Evolutionary conservation across 1,284 basidiomycete species (phyloP).

Genomic region (Cryptococcus wingfieldii): DNA sequence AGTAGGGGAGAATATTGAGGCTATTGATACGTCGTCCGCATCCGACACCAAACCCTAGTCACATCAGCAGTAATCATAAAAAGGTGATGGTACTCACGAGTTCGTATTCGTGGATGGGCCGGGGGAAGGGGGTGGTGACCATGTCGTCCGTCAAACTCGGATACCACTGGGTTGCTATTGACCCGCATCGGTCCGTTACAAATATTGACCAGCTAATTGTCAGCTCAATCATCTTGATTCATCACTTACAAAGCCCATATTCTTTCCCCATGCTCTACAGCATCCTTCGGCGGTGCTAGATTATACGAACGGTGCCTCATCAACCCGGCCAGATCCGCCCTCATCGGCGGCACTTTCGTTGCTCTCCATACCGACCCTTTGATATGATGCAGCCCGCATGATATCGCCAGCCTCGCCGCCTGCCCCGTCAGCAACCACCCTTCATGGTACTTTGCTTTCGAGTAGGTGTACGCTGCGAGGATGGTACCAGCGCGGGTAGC

Average conservation of each 20-base stretch:
- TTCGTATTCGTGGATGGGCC: slow-evolving; percentile 40
- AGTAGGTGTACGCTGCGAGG: slow-evolving; percentile 37
- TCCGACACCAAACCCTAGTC: slow-evolving; percentile 25
- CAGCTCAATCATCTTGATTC: background rate
- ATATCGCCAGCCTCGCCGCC: slow-evolving; percentile 33
- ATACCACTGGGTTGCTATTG: slow-evolving; percentile 34
- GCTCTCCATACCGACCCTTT: slow-evolving; percentile 24
- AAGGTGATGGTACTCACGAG: slow-evolving; percentile 19
- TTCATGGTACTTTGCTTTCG: slow-evolving; percentile 33
- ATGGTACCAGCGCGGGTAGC: slow-evolving; percentile 35
- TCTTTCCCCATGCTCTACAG: slow-evolving; percentile 39
- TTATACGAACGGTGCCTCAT: slow-evolving; percentile 32
- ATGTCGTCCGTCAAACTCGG: slow-evolving; percentile 26
- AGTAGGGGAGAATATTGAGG: slow-evolving; percentile 16
- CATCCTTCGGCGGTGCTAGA: slow-evolving; percentile 29
- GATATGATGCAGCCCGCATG: slow-evolving; percentile 39
- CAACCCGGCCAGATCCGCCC: slow-evolving; percentile 20
- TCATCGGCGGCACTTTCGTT: slow-evolving; percentile 5
- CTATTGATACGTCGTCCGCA: slow-evolving; percentile 28
- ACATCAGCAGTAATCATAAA: background rate
- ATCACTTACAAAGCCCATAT: slow-evolving; percentile 41
- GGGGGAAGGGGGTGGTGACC: slow-evolving; percentile 38
- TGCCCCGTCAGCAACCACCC: slow-evolving; percentile 36
- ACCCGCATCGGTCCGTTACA: slow-evolving; percentile 26
- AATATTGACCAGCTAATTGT: slow-evolving; percentile 36